Evolutionary conservation across 106 monocot genomes (phyloP), one percentile per base, ranked within the genome.

Genomic region (Platanthera zijinensis): DNA sequence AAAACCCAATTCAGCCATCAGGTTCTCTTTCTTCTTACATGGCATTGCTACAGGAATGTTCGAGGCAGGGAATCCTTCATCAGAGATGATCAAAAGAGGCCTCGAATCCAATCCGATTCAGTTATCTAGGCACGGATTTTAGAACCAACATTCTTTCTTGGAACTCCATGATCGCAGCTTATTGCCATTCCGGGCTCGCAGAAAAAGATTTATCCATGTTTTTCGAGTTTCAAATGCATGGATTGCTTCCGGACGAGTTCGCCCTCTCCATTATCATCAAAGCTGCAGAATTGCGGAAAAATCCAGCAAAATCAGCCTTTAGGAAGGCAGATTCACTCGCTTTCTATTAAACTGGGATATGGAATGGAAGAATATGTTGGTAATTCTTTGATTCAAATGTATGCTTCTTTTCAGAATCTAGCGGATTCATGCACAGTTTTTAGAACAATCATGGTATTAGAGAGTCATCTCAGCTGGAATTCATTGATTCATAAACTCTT

Each of bases 351-450:
- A 79, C 46, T 51, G 0, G 85, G 81, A 17, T 75, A 75, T n/a
- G 74, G 17, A 14, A 17, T 10, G 25, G 85, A 85, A 52, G 81
- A 85, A 54, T 85, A 70, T 71, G 81, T 85, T 1, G n/a, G 73
- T 53, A 81, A 76, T 59, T 81, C 85, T 53, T 78, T 85, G 68
- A 75, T 85, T 46, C 56, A 81, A 52, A 81, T 78, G 80, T 78
- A 81, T 81, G 81, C 74, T 47, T 14, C 67, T 51, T 80, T 73
- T 48, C 64, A 53, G 47, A 49, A 39, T 39, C 56, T 84, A 28
- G n/a, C 49, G 15, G 78, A 81, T 74, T 71, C 78, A 8, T 10
- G 48, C 10, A 48, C 10, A 8, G 75, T 77, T 57, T 81, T 85
- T 21, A 57, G 77, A 13, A 51, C 21, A 50, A 52, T 80, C 12